Percentiles rank a stretch among this genome's conserved stretches.
phyloP scores from a whole-genome alignment of 2,329 filamentous ascomycete species.

The Didymellaceae sp. region DNA sequence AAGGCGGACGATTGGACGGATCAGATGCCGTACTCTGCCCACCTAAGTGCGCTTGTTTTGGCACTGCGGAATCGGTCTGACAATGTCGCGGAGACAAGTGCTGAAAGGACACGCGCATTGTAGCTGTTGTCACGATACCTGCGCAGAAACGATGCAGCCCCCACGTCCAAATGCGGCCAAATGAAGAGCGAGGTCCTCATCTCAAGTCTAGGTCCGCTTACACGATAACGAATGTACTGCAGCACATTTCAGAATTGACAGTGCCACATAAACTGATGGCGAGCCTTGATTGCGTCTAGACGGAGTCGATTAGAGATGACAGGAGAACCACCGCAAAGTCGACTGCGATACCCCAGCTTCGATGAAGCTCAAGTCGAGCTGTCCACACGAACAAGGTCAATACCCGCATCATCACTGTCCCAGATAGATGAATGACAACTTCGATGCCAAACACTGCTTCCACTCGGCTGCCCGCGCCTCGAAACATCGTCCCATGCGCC shows the following conservation, averaged over 20 bases:
- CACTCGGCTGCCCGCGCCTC: conserved; percentile 20
- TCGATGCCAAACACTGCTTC: conserved; percentile 9
- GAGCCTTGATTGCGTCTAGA: background rate
- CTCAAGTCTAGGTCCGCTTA: too few species aligned
- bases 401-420: conserved; percentile 23
- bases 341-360: background rate
- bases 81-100: too few species aligned
- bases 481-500: conserved; percentile 19
- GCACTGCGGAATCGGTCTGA: too few species aligned
- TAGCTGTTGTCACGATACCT: too few species aligned
- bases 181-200: too few species aligned
- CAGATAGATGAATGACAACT: conserved; percentile 17
- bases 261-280: too few species aligned
- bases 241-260: too few species aligned
- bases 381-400: conserved; percentile 29
- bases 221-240: too few species aligned
- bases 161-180: too few species aligned
- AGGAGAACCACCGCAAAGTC: background rate
- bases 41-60: background rate
- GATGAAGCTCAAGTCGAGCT: conserved; percentile 19
- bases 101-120: too few species aligned
- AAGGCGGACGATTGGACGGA: conserved; percentile 13
- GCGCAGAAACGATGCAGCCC: too few species aligned
- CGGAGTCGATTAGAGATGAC: background rate
- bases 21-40: conserved; percentile 5